Evolutionary conservation across 2,329 filamentous ascomycete species (phyloP), one percentile per base, ranked within the genome.

Genomic region (Niveomyces coronatus): DNA sequence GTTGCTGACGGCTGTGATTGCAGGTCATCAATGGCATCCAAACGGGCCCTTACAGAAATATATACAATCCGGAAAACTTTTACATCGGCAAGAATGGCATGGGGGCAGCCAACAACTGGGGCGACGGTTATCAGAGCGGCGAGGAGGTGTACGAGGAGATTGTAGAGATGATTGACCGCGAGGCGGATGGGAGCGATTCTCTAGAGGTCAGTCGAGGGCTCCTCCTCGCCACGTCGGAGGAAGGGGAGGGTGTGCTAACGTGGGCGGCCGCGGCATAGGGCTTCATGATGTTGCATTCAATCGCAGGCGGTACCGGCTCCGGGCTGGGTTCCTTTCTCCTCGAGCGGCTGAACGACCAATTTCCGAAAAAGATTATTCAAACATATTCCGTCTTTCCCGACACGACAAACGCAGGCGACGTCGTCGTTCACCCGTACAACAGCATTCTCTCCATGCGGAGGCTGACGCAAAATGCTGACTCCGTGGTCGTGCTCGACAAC

Each of bases 31-130:
- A 96, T 56, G 70, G 79, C 44, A 98, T 98, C 50, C 89, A 96
- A 64, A 82, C 81, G 9, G 87, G 91, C 2, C 81, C 88, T 0
- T 98, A 98, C 69, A 86, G 82, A 61, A 96, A 98, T 60, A 98
- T 98, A 43, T 98, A 98, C 74, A 98, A 98, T 58, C 91, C 91
- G 0, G 91, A 98, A 63, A 98, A 98, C 68, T 95, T 96, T 65
- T 98, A 93, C 58, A 78, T 96, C 37, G 86, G 89, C 52, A 93
- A 94, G 59, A 83, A 89, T 63, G 91, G 91, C 41, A 79, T 85
- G 39, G 91, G 91, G 31, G 91, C 91, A 6, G 91, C 87, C 31
- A 98, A 98, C 63, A 98, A 96, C 61, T 98, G 91, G 91, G 91
- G 88, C 44, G 84, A 91, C 54, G 91, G 91, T 32, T 98, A 98